Conservation (phyloP, 371 early-diverging fungal species). For the Paraphysoderma sedebokerense region DNA sequence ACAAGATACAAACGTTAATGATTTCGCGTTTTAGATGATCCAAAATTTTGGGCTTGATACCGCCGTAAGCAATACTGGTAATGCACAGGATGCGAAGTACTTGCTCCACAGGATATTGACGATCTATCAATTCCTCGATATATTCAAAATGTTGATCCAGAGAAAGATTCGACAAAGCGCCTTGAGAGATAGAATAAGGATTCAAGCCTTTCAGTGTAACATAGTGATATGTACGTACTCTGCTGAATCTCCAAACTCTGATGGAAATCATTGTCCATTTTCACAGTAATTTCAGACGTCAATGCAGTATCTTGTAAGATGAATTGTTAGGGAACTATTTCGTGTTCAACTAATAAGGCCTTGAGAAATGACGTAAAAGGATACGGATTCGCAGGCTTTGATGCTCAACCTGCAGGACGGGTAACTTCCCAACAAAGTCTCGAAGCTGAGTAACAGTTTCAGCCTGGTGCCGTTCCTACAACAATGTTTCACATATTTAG, state of each 20-base stretch:
- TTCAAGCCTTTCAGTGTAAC: conserved; percentile 3
- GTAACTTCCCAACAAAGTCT: conserved; percentile 71
- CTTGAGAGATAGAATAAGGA: background rate
- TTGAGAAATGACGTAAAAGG: too few relatives aligned
- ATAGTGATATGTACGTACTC: conserved; percentile 23
- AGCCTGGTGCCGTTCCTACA: conserved; percentile 57
- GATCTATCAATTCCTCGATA: conserved; percentile 62
- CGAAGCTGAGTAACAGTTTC: conserved; percentile 74
- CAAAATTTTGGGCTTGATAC: conserved; percentile 54
- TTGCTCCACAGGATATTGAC: conserved; percentile 46
- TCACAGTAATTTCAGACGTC: too few relatives aligned
- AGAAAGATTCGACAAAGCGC: background rate
- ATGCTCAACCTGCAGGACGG: conserved; percentile 63
- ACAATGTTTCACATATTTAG: too few relatives aligned
- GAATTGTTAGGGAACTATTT: too few relatives aligned
- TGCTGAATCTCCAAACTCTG: conserved; percentile 79
- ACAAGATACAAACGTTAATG: conserved; percentile 43
- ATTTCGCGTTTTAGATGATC: conserved; percentile 70
- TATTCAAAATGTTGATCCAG: conserved; percentile 26
- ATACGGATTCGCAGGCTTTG: conserved; percentile 58
- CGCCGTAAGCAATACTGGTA: conserved; percentile 61
- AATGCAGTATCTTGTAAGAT: too few relatives aligned
- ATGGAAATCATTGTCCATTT: too few relatives aligned
- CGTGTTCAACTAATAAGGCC: too few relatives aligned
- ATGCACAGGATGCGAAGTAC: conserved; percentile 68